Percentiles rank a stretch among this genome's conserved stretches.
Conservation (phyloP, 768 basidiomycete species). For the Mycena alexandri region DNA sequence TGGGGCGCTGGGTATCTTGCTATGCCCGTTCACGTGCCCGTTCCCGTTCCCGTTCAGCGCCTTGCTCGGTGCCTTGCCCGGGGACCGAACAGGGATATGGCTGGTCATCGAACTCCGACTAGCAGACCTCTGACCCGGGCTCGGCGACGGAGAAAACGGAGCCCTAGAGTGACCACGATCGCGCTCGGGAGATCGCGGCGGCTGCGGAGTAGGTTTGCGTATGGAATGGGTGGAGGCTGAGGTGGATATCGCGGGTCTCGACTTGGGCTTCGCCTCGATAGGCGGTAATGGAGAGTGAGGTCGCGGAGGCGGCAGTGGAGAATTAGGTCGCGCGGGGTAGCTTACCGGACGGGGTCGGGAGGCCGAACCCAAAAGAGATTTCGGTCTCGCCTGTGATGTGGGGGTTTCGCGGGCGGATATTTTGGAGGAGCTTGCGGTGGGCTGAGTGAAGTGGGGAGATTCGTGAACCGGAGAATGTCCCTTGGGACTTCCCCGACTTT, state of each 20-base stretch:
- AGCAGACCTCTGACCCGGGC: conserved; percentile 41
- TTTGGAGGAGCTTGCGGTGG: conserved; percentile 26
- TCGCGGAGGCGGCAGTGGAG: conserved; percentile 31
- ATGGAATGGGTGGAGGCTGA: neutral
- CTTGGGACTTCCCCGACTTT: conserved; percentile 33
- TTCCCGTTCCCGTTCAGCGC: conserved; percentile 4
- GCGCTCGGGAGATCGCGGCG: conserved; percentile 31
- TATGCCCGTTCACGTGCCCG: conserved; percentile 24
- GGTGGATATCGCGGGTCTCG: conserved; percentile 6
- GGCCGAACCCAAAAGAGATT: conserved; percentile 16
- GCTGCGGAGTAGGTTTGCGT: conserved; percentile 3
- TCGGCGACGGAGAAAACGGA: conserved; percentile 45
- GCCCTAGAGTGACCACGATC: conserved; percentile 37
- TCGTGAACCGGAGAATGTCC: conserved; percentile 39
- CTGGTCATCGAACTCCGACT: conserved; percentile 48
- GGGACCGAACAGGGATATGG: conserved; percentile 60
- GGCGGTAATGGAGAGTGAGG: conserved; percentile 27
- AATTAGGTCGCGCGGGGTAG: conserved; percentile 41
- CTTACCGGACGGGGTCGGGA: conserved; percentile 35
- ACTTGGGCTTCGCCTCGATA: conserved; percentile 16
- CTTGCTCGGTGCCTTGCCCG: conserved; percentile 45
- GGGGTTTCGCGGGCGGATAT: conserved; percentile 3
- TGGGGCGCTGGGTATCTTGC: conserved; percentile 4
- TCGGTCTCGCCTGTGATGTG: conserved; percentile 22
- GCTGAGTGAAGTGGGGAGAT: neutral